These are phyloP conservation scores for Alternaria alternata DNA, from an alignment of 2,329 filamentous ascomycete genomes.

Conservation along the genomic window DNA sequence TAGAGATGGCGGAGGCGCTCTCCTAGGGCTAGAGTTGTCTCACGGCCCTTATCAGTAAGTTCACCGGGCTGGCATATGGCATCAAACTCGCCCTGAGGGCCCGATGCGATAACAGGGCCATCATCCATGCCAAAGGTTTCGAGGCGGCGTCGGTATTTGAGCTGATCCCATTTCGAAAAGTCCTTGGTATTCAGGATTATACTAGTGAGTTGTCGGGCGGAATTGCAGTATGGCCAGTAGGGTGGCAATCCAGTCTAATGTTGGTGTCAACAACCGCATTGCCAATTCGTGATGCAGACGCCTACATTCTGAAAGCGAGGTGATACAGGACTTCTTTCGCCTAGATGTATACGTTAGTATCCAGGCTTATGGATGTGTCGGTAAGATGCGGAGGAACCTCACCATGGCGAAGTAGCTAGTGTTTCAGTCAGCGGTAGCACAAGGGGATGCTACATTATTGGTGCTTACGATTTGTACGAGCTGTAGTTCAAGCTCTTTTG, in stretches of 20 bases:
- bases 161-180: conserved; percentile 63
- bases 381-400: conserved; percentile 2
- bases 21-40: conserved; percentile 59
- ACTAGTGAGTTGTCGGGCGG: conserved; percentile 74
- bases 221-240: conserved; percentile 89
- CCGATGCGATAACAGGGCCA: conserved; percentile 71
- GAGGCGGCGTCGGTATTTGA: conserved; percentile 74
- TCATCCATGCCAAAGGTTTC: conserved; percentile 79
- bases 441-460: not conserved
- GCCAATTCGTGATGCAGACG: not conserved
- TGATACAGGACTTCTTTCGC: conserved; percentile 82
- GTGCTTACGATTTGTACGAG: conserved; percentile 80
- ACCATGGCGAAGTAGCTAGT: conserved; percentile 53
- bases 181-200: conserved; percentile 65
- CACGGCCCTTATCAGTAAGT: conserved; percentile 59
- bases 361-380: not conserved
- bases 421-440: conserved; percentile 12
- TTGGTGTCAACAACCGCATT: conserved; percentile 8
- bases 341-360: conserved; percentile 45
- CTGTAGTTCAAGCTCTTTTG: conserved; percentile 78
- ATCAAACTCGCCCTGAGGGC: conserved; percentile 75
- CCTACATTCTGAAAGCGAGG: conserved; percentile 84
- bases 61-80: conserved; percentile 69
- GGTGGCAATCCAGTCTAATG: conserved; percentile 43
- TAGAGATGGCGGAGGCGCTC: conserved; percentile 59